Percentiles rank a stretch among this genome's conserved stretches.
phyloP scores from a whole-genome alignment of 495 filamentous ascomycete genomes.

The Penicillium alfredii region DNA sequence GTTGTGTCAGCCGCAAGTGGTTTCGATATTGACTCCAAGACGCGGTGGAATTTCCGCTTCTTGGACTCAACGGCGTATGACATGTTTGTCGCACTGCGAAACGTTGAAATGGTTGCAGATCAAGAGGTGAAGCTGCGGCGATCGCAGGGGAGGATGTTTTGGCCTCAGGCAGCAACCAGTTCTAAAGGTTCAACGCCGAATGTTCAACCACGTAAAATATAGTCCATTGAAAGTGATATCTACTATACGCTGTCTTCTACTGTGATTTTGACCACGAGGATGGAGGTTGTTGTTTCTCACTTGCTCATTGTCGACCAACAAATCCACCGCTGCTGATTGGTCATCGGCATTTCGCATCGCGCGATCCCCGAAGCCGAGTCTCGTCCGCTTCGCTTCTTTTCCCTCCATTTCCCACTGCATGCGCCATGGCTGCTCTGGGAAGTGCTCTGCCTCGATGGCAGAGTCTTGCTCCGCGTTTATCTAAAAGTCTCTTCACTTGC shows the following conservation, averaged over 20 bases:
- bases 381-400: conserved; percentile 7
- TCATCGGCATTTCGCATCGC: conserved; percentile 13
- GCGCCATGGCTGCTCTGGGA: conserved; percentile 35
- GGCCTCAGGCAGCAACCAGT: conserved; percentile 21
- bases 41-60: conserved; percentile 51
- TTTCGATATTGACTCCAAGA: conserved; percentile 49
- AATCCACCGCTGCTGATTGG: conserved; percentile 26
- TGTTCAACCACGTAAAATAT: no score
- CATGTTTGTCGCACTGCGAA: conserved; percentile 24
- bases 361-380: conserved; percentile 8
- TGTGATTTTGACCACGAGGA: no score
- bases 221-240: no score
- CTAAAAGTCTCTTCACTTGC: conserved; percentile 54
- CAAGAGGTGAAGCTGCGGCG: conserved; percentile 6
- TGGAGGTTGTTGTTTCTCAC: no score
- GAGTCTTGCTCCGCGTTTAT: conserved; percentile 44
- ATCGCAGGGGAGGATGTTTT: conserved; percentile 1
- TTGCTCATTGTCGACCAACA: conserved; percentile 7
- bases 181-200: no score
- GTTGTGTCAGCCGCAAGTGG: conserved; percentile 15
- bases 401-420: conserved; percentile 10
- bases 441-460: conserved; percentile 27
- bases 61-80: conserved; percentile 49
- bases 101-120: conserved; percentile 3
- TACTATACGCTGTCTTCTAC: no score